phyloP scores from a whole-genome alignment of 768 basidiomycete genomes.

The Leccinum subgranulosum region DNA sequence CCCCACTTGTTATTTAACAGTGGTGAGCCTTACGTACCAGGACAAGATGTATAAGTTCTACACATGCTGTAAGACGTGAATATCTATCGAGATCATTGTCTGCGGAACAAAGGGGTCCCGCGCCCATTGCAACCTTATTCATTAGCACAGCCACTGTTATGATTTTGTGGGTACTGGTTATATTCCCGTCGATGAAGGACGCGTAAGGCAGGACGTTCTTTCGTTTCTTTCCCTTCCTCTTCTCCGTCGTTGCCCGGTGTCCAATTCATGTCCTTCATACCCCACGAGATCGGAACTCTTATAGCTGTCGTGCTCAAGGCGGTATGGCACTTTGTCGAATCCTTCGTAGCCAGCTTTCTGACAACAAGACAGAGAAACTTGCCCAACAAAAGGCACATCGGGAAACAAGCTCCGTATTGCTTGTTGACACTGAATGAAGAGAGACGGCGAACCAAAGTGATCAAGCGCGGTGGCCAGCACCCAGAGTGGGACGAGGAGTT shows the following conservation, averaged over 20 bases:
- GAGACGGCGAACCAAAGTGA: conserved; percentile 86
- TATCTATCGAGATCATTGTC: not conserved
- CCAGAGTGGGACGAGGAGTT: conserved; percentile 99
- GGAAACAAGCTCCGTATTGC: conserved; percentile 98
- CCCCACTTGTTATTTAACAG: conserved; percentile 62
- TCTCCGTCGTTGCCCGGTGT: conserved; percentile 1
- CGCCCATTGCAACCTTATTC: not conserved
- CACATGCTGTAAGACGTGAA: not conserved
- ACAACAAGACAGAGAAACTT: conserved; percentile 65
- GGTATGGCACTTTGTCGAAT: conserved; percentile 47
- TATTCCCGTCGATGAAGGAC: conserved; percentile 14
- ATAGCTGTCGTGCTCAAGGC: conserved; percentile 93
- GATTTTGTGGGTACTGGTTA: conserved; percentile 2
- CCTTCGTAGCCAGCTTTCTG: conserved; percentile 9
- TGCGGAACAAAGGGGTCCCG: not conserved
- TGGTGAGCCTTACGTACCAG: conserved; percentile 54
- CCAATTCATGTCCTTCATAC: conserved; percentile 51
- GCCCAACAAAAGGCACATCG: conserved; percentile 88
- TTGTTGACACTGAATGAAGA: conserved; percentile 74
- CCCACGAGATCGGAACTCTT: conserved; percentile 86
- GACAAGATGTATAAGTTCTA: conserved; percentile 23
- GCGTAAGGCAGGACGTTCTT: conserved; percentile 15
- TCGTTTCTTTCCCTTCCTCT: conserved; percentile 3
- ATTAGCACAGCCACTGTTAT: conserved; percentile 21
- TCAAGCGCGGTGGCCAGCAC: conserved; percentile 96